These are phyloP conservation scores for Heracleum sosnowskyi DNA, from an alignment of 129 eudicot species.

Conservation along the genomic window DNA sequence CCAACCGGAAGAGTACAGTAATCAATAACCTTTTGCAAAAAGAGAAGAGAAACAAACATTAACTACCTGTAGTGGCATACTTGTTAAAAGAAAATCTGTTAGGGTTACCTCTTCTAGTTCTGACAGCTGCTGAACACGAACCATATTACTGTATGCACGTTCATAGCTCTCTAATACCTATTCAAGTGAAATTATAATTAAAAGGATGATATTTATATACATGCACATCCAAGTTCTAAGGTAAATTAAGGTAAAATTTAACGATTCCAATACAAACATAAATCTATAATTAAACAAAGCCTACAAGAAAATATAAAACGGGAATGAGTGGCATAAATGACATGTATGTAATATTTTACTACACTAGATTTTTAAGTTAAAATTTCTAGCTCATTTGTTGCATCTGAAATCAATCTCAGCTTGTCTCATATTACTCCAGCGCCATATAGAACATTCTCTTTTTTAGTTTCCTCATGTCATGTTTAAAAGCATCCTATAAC, in stretches of 20 bases:
- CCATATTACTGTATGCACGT: conserved; percentile 96
- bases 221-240: not conserved
- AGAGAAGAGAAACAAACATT: not conserved
- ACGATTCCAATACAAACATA: not conserved
- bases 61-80: not conserved
- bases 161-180: conserved; percentile 99
- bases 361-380: too few species aligned
- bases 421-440: not conserved
- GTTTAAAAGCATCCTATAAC: too few species aligned
- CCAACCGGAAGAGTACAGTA: conserved; percentile 84
- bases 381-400: too few species aligned
- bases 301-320: not conserved
- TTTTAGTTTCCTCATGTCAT: too few species aligned
- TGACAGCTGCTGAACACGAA: conserved; percentile 93
- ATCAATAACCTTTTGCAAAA: conserved; percentile 64
- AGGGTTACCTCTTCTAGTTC: conserved; percentile 86
- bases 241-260: not conserved
- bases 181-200: conserved; percentile 2
- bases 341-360: too few species aligned
- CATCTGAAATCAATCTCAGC: too few species aligned
- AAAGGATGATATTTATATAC: not conserved
- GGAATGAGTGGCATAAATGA: not conserved
- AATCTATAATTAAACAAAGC: not conserved
- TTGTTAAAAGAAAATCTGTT: not conserved
- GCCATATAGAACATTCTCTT: too few species aligned